A percentile compares a stretch with the other conserved stretches of the same genome.
Evolutionary conservation across 2,329 filamentous ascomycete genomes (phyloP).

Genomic region (Calonectria pseudoreteaudii): DNA sequence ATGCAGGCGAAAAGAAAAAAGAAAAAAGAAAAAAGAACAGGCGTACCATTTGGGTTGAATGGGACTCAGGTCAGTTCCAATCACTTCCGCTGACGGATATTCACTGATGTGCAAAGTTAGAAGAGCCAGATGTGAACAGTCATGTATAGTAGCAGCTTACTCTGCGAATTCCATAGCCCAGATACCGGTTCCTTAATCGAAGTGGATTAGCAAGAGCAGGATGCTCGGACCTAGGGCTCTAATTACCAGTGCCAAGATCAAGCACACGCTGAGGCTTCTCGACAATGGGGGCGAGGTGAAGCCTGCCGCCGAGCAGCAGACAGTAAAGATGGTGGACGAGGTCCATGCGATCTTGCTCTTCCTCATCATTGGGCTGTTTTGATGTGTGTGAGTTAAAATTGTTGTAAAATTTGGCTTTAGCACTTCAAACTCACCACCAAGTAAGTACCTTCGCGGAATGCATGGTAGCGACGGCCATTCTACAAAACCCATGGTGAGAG

Average conservation of each 20-base stretch:
- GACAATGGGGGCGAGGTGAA: slow-evolving; percentile 12
- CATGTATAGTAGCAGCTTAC: not conserved
- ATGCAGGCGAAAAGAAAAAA: not conserved
- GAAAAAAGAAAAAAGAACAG: not conserved
- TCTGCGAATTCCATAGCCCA: slow-evolving; percentile 24
- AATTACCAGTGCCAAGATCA: slow-evolving; percentile 18
- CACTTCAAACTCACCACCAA: not conserved
- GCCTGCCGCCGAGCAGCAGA: slow-evolving; percentile 5
- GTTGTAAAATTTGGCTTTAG: too few species aligned
- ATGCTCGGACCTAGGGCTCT: too few species aligned
- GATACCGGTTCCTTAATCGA: not conserved
- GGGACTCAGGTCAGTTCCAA: slow-evolving; percentile 23
- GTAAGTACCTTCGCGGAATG: slow-evolving; percentile 22
- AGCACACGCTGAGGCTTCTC: slow-evolving; percentile 20
- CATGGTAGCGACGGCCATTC: slow-evolving; percentile 23
- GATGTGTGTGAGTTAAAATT: not conserved
- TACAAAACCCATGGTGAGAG: not conserved
- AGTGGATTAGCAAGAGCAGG: not conserved
- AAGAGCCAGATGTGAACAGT: not conserved
- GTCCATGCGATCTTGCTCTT: slow-evolving; percentile 27
- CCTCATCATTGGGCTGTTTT: slow-evolving; percentile 17
- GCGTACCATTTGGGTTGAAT: slow-evolving; percentile 21
- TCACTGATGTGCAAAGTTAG: not conserved
- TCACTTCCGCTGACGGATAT: slow-evolving; percentile 17
- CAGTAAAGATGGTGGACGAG: slow-evolving; percentile 22